Evolutionary conservation across 2,329 filamentous ascomycete genomes (phyloP).

Genomic region (Hymenoscyphus albidus): DNA sequence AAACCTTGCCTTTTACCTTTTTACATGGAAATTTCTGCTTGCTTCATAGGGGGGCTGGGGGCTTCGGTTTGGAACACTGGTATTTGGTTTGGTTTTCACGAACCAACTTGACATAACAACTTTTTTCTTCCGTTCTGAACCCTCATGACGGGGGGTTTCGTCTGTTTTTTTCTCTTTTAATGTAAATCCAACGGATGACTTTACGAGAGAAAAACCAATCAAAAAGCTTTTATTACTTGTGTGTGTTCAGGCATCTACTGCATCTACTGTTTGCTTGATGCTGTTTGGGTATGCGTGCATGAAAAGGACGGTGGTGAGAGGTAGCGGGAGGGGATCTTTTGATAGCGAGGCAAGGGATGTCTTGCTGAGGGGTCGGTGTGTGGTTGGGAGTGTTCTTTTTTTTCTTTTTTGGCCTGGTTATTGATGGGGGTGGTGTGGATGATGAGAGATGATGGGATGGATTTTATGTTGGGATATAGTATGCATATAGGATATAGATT

Average conservation of each 20-base stretch:
- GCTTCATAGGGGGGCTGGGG: not conserved
- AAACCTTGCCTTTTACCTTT: not conserved
- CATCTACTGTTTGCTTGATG: not conserved
- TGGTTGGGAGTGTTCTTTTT: too few species aligned
- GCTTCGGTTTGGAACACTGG: not conserved
- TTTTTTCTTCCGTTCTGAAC: not conserved
- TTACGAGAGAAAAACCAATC: not conserved
- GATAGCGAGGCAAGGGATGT: not conserved
- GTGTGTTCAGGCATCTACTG: not conserved
- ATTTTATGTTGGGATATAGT: too few species aligned
- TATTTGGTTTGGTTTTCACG: not conserved
- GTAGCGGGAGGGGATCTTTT: not conserved
- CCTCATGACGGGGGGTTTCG: too few species aligned
- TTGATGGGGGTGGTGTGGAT: too few species aligned
- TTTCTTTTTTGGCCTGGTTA: too few species aligned
- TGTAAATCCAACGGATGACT: constrained; percentile 1
- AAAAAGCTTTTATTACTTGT: not conserved
- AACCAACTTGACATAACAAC: not conserved
- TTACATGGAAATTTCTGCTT: not conserved
- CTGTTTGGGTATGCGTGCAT: not conserved
- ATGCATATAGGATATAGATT: too few species aligned
- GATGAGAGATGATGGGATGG: too few species aligned
- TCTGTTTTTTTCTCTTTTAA: not conserved
- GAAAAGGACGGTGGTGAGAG: not conserved
- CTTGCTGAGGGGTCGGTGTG: too few species aligned